Evolutionary conservation across 176 grass and related monocot genomes (phyloP).

Genomic region (Aegilops speltoides): DNA sequence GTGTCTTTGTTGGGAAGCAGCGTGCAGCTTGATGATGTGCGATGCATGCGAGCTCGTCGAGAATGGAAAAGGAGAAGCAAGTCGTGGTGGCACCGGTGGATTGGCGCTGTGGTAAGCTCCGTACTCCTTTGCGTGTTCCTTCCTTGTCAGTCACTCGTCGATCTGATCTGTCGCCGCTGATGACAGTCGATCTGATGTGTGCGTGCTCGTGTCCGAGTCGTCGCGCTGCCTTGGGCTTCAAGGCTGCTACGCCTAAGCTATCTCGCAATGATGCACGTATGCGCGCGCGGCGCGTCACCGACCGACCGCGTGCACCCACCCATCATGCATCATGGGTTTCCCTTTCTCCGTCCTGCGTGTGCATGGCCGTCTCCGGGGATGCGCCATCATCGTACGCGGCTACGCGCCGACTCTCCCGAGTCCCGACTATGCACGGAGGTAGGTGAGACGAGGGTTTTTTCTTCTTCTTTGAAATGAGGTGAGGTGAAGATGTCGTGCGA

Average conservation of each 20-base stretch:
- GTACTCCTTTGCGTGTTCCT: neutral
- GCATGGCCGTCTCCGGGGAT: no score
- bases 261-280: neutral
- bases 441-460: no score
- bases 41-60: neutral
- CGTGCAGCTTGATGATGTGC: conserved; percentile 34
- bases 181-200: neutral
- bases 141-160: neutral
- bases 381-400: no score
- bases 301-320: no score
- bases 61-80: no score
- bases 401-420: no score
- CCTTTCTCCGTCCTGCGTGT: no score
- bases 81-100: neutral
- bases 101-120: neutral
- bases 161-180: neutral
- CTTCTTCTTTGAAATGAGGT: no score
- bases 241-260: neutral
- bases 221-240: neutral
- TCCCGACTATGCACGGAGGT: no score
- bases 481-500: no score
- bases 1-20: conserved; percentile 35
- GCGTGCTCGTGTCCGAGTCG: neutral
- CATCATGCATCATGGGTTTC: no score
- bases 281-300: no score